Base-by-base conservation (phyloP, 2,329 filamentous ascomycete species). In the Elsinoe necatrix region DNA sequence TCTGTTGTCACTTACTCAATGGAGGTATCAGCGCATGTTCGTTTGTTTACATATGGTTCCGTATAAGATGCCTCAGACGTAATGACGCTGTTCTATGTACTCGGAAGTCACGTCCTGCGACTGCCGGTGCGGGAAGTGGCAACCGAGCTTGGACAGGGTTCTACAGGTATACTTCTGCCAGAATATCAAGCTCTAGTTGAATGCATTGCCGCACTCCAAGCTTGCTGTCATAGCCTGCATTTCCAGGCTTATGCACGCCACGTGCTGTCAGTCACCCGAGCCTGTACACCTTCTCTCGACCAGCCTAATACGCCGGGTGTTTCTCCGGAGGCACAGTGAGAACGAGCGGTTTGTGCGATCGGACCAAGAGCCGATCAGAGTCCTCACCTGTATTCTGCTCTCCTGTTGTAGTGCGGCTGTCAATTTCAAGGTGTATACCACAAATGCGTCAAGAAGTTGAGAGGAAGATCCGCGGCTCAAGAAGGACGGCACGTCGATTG, bases 191-290 rank as follows among this genome's bases (percentile, higher is more conserved):
- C 27, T 29, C 9, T 29, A 29, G 9, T 29, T 4, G 27, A 29
- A 29, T 29, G 27, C 27, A 29, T 29, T 29, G 27, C 27, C 27
- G 27, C 4, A 4, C 27, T 29, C 27, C 34, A 37, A 6, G 34
- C 14, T 37, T 14, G 34, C 14, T 37, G 34, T 37, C 34, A 14
- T 12, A 12, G 21, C 20, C 18, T 12, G 23, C 23, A 25, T 25
- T 45, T 25, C 39, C 21, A 45, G 6, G 18, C 41, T 45, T 45
- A 50, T 50, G 45, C 45, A 50, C 29, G 45, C 45, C 45, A 31
- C 45, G 18, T 50, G 29, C 25, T 31, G 18, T 50, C 45, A 20
- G 27, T 50, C 45, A 50, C 45, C 45, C 45, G 45, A 47, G 25
- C 18, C 12, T 5, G 34, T 35, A 25, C 27, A 50, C 11, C 45